Conservation (phyloP, 192 early-diverging fungal genomes). For the Backusella australiensis region DNA sequence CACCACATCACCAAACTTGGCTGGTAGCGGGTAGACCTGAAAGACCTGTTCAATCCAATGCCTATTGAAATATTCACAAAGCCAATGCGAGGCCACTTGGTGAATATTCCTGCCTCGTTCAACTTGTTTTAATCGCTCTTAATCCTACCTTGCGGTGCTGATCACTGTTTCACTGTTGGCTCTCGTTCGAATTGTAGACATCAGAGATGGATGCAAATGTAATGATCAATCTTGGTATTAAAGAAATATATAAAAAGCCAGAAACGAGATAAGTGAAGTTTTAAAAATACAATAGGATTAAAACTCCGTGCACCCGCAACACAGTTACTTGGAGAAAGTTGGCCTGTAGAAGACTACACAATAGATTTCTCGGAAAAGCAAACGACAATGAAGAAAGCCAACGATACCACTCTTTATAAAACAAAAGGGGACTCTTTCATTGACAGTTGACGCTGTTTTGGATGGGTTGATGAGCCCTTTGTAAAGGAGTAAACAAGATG, state of each 20-base stretch:
- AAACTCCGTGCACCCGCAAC: neutral
- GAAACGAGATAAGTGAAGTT: neutral
- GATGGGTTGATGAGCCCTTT: no score
- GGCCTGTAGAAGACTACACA: neutral
- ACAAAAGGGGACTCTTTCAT: no score
- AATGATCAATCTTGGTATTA: neutral
- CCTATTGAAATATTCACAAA: neutral
- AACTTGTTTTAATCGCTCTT: neutral
- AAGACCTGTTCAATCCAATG: conserved; percentile 8
- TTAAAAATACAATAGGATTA: neutral
- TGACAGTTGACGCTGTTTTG: no score
- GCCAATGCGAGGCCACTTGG: neutral
- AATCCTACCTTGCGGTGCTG: neutral
- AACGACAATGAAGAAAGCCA: no score
- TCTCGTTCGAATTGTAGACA: conserved; percentile 8
- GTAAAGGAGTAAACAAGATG: no score
- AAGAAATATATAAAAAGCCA: neutral
- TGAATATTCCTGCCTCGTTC: neutral
- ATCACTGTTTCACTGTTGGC: conserved; percentile 1
- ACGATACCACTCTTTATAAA: no score
- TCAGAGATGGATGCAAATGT: neutral
- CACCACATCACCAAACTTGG: neutral
- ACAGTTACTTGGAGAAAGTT: no score
- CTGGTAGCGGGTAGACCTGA: neutral
- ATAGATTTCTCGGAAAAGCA: neutral